These are phyloP conservation scores for Naumovozyma castellii DNA, from an alignment of 805 yeast genomes.

Conservation along the genomic window DNA sequence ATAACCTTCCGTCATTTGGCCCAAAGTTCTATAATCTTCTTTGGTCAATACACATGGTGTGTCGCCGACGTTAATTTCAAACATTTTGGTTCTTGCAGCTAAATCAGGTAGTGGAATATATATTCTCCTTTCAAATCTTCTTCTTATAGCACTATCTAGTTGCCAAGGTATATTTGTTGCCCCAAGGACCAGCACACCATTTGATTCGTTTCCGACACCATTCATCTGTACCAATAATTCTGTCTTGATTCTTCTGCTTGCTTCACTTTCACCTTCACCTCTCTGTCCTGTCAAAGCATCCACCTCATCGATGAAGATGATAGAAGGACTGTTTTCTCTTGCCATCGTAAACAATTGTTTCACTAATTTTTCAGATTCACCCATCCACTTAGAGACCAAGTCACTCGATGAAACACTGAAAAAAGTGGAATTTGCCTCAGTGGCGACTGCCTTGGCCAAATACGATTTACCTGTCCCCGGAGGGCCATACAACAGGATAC, in stretches of 20 bases:
- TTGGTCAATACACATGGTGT: constrained; percentile 73
- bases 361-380: constrained; percentile 92
- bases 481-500: constrained; percentile 80
- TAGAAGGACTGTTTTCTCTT: constrained; percentile 88
- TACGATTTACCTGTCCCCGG: constrained; percentile 99
- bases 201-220: constrained; percentile 93
- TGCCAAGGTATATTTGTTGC: constrained; percentile 99
- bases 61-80: constrained; percentile 82
- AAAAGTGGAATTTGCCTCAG: constrained; percentile 95
- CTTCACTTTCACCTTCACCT: constrained; percentile 97
- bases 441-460: constrained; percentile 95
- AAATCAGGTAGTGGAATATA: constrained; percentile 91
- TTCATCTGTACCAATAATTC: constrained; percentile 96
- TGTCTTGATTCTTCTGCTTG: constrained; percentile 90
- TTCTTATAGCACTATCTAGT: constrained; percentile 90
- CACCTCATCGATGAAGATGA: constrained; percentile 94
- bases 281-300: constrained; percentile 97
- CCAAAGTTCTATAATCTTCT: constrained; percentile 68
- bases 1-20: constrained; percentile 92
- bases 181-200: constrained; percentile 88
- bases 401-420: constrained; percentile 95
- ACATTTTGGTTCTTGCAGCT: constrained; percentile 89
- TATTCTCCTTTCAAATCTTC: constrained; percentile 92
- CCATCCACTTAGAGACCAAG: constrained; percentile 98
- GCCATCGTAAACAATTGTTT: constrained; percentile 95